Evolutionary conservation across 2,329 filamentous ascomycete genomes (phyloP).

Genomic region (Phaeosphaeria sp.): DNA sequence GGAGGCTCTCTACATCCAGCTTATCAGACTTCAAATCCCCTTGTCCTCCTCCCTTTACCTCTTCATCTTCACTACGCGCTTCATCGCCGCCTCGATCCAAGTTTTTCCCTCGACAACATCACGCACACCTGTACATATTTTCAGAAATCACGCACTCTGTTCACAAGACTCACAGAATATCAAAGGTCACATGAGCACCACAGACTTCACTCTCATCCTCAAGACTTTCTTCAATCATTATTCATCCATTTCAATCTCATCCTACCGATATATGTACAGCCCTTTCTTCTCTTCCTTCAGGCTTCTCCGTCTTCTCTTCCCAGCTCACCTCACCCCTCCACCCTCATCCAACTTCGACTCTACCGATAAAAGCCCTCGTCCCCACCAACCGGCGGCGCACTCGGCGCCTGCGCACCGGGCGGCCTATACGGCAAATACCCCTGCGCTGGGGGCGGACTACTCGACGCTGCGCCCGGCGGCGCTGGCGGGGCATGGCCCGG

Average conservation of each 20-base stretch:
- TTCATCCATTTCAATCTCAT: background rate
- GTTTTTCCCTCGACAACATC: no score
- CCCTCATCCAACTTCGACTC: slow-evolving; percentile 3
- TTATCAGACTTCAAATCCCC: no score
- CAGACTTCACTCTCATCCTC: background rate
- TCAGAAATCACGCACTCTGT: no score
- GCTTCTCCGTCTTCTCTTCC: background rate
- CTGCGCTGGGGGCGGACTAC: slow-evolving; percentile 28
- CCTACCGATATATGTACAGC: background rate
- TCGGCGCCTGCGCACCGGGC: slow-evolving; percentile 32
- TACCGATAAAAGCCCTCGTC: slow-evolving; percentile 44
- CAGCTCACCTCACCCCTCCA: background rate
- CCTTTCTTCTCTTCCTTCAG: background rate
- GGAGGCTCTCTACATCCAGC: no score
- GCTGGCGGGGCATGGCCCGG: slow-evolving; percentile 42
- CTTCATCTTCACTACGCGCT: no score
- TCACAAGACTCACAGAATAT: no score
- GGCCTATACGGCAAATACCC: slow-evolving; percentile 45
- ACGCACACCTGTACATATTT: no score
- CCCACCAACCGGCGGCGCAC: slow-evolving; percentile 37
- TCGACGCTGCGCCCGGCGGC: slow-evolving; percentile 31
- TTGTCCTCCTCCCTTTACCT: no score
- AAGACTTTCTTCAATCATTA: background rate
- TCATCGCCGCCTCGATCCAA: no score
- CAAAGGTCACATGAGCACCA: background rate